Conservation (phyloP, 106 monocot species). For the Dendrobium nobile region DNA sequence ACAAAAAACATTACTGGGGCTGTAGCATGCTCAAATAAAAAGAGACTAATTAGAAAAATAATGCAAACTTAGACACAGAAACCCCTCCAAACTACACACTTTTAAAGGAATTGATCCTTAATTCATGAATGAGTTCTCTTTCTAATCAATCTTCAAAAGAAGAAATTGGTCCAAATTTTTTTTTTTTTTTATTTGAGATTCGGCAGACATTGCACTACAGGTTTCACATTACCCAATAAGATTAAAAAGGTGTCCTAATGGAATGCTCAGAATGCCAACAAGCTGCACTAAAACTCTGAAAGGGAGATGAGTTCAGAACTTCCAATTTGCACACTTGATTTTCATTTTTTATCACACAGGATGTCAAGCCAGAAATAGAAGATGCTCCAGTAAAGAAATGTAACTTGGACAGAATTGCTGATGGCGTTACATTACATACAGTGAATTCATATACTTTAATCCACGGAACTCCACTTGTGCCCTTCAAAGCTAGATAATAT, state of each 20-base stretch:
- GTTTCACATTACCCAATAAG: background rate
- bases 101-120: background rate
- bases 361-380: background rate
- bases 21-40: slow-evolving; percentile 1
- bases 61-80: background rate
- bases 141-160: background rate
- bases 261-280: background rate
- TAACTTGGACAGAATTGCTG: background rate
- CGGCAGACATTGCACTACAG: background rate
- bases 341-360: background rate
- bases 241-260: background rate
- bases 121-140: background rate
- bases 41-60: background rate
- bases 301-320: background rate
- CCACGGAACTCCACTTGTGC: background rate
- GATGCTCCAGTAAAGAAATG: background rate
- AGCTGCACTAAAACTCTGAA: background rate
- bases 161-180: background rate
- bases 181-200: background rate
- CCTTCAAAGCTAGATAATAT: background rate
- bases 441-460: background rate
- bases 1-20: background rate
- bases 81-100: background rate
- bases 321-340: background rate
- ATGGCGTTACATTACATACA: background rate